Percentiles rank a stretch among this genome's conserved stretches.
phyloP scores from a whole-genome alignment of 768 basidiomycete species.

The Cantharellus cinnabarinus region DNA sequence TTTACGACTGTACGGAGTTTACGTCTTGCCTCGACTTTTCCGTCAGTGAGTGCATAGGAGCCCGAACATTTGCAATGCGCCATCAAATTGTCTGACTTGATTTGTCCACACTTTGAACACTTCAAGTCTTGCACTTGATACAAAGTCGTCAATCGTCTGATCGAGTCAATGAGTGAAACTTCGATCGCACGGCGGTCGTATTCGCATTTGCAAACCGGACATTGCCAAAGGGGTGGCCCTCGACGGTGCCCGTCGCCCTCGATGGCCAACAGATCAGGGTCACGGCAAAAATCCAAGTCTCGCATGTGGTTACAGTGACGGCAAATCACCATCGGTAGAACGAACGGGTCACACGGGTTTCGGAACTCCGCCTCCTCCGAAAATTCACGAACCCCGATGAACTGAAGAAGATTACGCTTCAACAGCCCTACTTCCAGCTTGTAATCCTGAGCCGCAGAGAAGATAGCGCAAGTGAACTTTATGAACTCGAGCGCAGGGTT shows the following conservation, averaged over 20 bases:
- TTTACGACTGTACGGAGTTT: constrained; percentile 68
- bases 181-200: constrained; percentile 83
- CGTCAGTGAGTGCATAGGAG: constrained; percentile 49
- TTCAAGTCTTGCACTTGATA: constrained; percentile 80
- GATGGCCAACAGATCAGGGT: constrained; percentile 53
- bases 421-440: constrained; percentile 73
- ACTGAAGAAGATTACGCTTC: constrained; percentile 73
- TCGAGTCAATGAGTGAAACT: constrained; percentile 58
- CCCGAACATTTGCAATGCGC: constrained; percentile 80
- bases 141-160: constrained; percentile 44
- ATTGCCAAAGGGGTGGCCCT: constrained; percentile 32
- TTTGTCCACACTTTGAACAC: constrained; percentile 76
- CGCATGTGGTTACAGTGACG: constrained; percentile 64
- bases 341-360: constrained; percentile 80
- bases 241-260: constrained; percentile 11
- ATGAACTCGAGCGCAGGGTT: constrained; percentile 77
- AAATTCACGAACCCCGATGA: constrained; percentile 74
- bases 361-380: constrained; percentile 66
- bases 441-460: constrained; percentile 60
- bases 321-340: constrained; percentile 73
- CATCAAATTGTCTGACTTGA: constrained; percentile 75
- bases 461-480: constrained; percentile 70
- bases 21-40: constrained; percentile 48
- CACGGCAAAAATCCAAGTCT: constrained; percentile 92
- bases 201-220: constrained; percentile 56